phyloP scores from a whole-genome alignment of 441 rosid species.

The Macaranga tanarius region DNA sequence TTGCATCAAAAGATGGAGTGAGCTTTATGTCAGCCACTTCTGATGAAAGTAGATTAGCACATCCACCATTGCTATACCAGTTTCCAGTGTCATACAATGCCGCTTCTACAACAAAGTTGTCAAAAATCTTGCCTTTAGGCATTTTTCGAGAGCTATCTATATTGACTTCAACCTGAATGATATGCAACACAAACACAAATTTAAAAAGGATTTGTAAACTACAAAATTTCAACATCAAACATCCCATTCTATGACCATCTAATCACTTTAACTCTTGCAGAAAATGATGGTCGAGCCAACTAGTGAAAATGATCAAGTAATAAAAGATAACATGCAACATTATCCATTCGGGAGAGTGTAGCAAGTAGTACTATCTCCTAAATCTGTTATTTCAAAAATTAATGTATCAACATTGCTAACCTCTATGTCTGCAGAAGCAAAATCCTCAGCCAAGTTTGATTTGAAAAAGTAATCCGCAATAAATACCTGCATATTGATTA shows the following conservation, averaged over 20 bases:
- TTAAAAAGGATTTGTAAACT: not conserved
- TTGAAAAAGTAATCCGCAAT: constrained; percentile 85
- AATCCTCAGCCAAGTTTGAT: constrained; percentile 70
- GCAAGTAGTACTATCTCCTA: not conserved
- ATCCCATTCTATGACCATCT: not conserved
- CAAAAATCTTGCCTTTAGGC: constrained; percentile 50
- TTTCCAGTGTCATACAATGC: constrained; percentile 67
- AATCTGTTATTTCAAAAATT: constrained; percentile 3
- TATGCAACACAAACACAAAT: constrained; percentile 9
- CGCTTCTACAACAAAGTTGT: constrained; percentile 73
- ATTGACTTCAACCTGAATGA: constrained; percentile 83
- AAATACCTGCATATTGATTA: constrained; percentile 65
- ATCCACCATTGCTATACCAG: constrained; percentile 55
- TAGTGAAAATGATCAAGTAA: constrained; percentile 8
- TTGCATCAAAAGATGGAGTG: constrained; percentile 41
- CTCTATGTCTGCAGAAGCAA: constrained; percentile 69
- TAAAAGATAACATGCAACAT: not conserved
- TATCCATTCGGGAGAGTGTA: not conserved
- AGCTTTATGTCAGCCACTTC: constrained; percentile 58
- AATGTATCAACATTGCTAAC: constrained; percentile 34
- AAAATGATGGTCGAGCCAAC: not conserved
- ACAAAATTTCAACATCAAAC: not conserved
- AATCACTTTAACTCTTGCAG: too few species aligned
- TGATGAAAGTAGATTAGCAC: constrained; percentile 52
- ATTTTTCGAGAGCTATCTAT: constrained; percentile 56